A percentile compares a stretch with the other conserved stretches of the same genome.
phyloP scores from a whole-genome alignment of 805 yeast species.

The Candida piceae region DNA sequence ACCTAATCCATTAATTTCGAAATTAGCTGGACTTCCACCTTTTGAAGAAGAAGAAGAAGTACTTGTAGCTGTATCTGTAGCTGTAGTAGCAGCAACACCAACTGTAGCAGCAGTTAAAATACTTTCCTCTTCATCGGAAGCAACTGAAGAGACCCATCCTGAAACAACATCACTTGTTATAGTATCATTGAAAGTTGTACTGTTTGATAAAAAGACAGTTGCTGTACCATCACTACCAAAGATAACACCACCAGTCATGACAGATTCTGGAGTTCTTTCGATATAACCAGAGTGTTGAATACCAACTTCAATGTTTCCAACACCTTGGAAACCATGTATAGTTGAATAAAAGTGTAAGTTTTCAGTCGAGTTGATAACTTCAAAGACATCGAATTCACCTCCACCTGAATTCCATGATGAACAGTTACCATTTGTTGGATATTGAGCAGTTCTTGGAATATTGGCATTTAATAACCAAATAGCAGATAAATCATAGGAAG shows the following conservation, averaged over 20 bases:
- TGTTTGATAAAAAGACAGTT: slow-evolving; percentile 54
- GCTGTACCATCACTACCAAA: slow-evolving; percentile 59
- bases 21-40: no score
- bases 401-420: slow-evolving; percentile 77
- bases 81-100: neutral
- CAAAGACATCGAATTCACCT: slow-evolving; percentile 76
- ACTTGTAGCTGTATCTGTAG: neutral
- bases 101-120: neutral
- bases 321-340: slow-evolving; percentile 73
- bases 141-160: neutral
- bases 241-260: slow-evolving; percentile 69
- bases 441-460: slow-evolving; percentile 72
- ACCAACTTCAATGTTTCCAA: slow-evolving; percentile 57
- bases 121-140: neutral
- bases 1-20: neutral
- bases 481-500: slow-evolving; percentile 61
- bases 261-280: slow-evolving; percentile 42
- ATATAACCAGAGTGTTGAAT: slow-evolving; percentile 52
- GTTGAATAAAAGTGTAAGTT: slow-evolving; percentile 55
- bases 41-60: no score
- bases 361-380: slow-evolving; percentile 61
- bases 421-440: slow-evolving; percentile 54
- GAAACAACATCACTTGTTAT: slow-evolving; percentile 29
- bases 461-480: slow-evolving; percentile 69
- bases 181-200: slow-evolving; percentile 43